These are phyloP conservation scores for Pythium rhizo-oryzae DNA, from an alignment of 352 stramenopile genomes.

Conservation along the genomic window DNA sequence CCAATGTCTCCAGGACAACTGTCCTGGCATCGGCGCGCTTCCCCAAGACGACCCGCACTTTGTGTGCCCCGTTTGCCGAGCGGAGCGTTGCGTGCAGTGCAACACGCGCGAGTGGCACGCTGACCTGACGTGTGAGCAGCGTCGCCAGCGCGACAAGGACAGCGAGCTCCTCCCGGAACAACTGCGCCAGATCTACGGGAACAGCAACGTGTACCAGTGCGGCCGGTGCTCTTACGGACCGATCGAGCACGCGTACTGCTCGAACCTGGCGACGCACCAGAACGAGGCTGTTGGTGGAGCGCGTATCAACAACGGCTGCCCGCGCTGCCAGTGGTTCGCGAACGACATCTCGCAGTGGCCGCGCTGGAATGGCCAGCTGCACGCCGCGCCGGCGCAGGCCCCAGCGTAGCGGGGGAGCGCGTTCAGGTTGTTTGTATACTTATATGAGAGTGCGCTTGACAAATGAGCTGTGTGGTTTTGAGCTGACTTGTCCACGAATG, in stretches of 20 bases:
- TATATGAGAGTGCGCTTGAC: too few species aligned
- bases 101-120: conserved; percentile 30
- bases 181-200: conserved; percentile 20
- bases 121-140: conserved; percentile 25
- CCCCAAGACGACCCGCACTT: conserved; percentile 19
- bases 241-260: conserved; percentile 10
- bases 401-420: too few species aligned
- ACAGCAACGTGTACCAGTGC: conserved; percentile 19
- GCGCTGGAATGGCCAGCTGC: conserved; percentile 20
- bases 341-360: conserved; percentile 18
- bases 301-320: conserved; percentile 18
- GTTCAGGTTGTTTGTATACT: too few species aligned
- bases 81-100: conserved; percentile 26
- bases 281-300: neutral
- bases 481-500: too few species aligned
- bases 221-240: conserved; percentile 12
- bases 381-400: neutral
- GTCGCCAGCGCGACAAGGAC: conserved; percentile 14
- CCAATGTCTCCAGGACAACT: conserved; percentile 14
- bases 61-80: conserved; percentile 20
- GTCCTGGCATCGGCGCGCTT: conserved; percentile 8
- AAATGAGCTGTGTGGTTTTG: too few species aligned
- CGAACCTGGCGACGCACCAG: conserved; percentile 10
- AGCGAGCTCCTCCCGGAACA: conserved; percentile 28
- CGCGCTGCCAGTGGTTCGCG: conserved; percentile 21